These are phyloP conservation scores for Tillandsia fasciculata DNA, from an alignment of 176 grass and related monocot genomes.

Conservation along the genomic window DNA sequence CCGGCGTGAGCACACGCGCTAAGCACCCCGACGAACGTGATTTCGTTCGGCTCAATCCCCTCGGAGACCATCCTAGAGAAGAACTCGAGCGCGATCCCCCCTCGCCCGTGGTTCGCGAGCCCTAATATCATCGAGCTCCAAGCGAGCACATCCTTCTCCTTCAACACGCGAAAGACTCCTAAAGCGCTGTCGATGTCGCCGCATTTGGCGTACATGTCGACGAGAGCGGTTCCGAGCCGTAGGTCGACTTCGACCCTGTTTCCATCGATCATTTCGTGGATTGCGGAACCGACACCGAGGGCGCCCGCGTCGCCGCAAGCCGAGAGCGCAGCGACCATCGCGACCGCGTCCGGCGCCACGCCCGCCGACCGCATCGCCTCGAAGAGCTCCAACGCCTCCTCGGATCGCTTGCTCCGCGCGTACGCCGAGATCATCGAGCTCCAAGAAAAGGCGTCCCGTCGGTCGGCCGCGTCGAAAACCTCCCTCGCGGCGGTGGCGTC, in stretches of 20 bases:
- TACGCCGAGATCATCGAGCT: slow-evolving; percentile 59
- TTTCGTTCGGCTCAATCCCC: slow-evolving; percentile 43
- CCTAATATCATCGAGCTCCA: slow-evolving; percentile 62
- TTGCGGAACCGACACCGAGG: slow-evolving; percentile 22
- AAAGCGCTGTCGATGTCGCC: slow-evolving; percentile 29
- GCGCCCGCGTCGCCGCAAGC: slow-evolving; percentile 40
- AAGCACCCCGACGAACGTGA: slow-evolving; percentile 58
- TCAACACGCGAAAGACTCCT: slow-evolving; percentile 28
- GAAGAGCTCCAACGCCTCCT: slow-evolving; percentile 49
- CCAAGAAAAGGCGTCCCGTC: slow-evolving; percentile 48
- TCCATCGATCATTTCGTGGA: slow-evolving; percentile 35
- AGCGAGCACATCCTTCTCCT: slow-evolving; percentile 38
- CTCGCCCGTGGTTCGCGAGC: slow-evolving; percentile 56
- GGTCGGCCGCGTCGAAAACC: slow-evolving; percentile 35
- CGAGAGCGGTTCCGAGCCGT: slow-evolving; percentile 48
- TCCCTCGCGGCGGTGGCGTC: slow-evolving; percentile 35
- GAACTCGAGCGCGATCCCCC: slow-evolving; percentile 40
- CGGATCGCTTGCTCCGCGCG: slow-evolving; percentile 26
- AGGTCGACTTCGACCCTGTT: slow-evolving; percentile 34
- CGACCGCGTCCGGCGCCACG: slow-evolving; percentile 39
- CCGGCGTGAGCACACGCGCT: slow-evolving; percentile 46
- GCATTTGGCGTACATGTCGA: slow-evolving; percentile 27
- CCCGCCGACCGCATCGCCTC: slow-evolving; percentile 14
- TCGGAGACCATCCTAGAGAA: slow-evolving; percentile 47
- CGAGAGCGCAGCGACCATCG: slow-evolving; percentile 47